phyloP scores from a whole-genome alignment of 208 protist genomes.

The Lotmaria passim region DNA sequence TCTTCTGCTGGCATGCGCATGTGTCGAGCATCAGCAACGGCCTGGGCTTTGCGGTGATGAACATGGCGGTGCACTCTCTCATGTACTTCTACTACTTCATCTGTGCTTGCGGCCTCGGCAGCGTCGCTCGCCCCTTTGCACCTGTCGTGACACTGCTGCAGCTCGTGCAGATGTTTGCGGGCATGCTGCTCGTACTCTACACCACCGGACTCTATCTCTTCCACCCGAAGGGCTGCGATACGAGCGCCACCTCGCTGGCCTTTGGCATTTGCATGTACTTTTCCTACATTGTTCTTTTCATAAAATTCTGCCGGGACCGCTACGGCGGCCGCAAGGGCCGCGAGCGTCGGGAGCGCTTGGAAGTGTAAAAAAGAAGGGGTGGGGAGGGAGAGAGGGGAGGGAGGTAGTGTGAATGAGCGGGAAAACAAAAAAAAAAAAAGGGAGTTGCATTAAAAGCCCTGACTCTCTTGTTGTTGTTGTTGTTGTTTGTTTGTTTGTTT shows the following conservation, averaged over 20 bases:
- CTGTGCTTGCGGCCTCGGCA: constrained; percentile 57
- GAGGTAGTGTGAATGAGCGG: background rate
- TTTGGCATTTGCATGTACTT: constrained; percentile 90
- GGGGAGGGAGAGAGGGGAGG: background rate
- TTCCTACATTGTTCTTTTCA: constrained; percentile 90
- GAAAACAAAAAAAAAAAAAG: background rate
- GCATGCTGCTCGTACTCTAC: constrained; percentile 31
- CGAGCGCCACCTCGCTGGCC: constrained; percentile 33
- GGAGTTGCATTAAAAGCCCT: background rate
- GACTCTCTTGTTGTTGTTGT: background rate
- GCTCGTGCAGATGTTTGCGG: constrained; percentile 92
- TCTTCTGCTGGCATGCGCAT: constrained; percentile 91
- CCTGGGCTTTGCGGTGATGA: constrained; percentile 90
- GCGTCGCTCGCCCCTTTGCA: constrained; percentile 69
- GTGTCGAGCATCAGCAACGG: constrained; percentile 53
- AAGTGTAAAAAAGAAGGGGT: background rate
- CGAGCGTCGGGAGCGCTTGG: constrained; percentile 7
- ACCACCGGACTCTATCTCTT: constrained; percentile 40
- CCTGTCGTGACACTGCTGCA: constrained; percentile 86
- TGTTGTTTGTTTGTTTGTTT: constrained; percentile 7
- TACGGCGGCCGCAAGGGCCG: constrained; percentile 43
- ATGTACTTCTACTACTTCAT: constrained; percentile 96
- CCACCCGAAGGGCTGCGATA: constrained; percentile 53
- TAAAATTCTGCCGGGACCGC: constrained; percentile 63
- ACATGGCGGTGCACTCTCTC: constrained; percentile 92